These are phyloP conservation scores for Hemileia vastatrix DNA, from an alignment of 1,284 basidiomycete genomes.

Conservation along the genomic window DNA sequence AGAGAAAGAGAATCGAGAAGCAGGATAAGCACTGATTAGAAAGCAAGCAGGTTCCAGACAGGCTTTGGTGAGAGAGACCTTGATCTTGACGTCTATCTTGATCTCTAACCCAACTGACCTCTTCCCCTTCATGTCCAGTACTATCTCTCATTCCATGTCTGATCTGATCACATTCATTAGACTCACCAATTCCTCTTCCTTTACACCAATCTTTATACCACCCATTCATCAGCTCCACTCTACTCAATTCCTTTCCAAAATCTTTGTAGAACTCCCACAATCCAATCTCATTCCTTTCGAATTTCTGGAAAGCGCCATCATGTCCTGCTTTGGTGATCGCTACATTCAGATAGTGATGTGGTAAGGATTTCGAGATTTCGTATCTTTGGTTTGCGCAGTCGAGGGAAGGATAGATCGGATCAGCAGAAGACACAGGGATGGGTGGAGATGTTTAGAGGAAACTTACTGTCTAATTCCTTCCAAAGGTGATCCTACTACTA, in stretches of 20 bases:
- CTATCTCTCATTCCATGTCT: not conserved
- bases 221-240: constrained; percentile 30
- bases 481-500: constrained; percentile 42
- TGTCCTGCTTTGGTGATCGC: constrained; percentile 41
- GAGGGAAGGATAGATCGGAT: too few relatives aligned
- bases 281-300: constrained; percentile 41
- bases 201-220: constrained; percentile 34
- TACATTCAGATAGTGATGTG: constrained; percentile 43
- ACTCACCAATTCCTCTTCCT: constrained; percentile 24
- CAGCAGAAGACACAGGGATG: too few relatives aligned
- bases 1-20: not conserved
- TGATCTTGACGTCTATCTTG: not conserved
- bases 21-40: not conserved
- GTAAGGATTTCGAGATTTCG: constrained; percentile 36
- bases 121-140: not conserved
- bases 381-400: too few relatives aligned
- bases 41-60: not conserved
- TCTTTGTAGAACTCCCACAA: constrained; percentile 40
- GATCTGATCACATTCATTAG: constrained; percentile 13
- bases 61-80: not conserved
- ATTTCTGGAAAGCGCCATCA: constrained; percentile 41
- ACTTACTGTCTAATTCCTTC: too few relatives aligned
- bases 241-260: constrained; percentile 38
- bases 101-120: not conserved
- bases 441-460: too few relatives aligned